Evolutionary conservation across 257 asterid species (phyloP), one percentile per base, ranked within the genome.

Genomic region (Orobanche coerulescens): DNA sequence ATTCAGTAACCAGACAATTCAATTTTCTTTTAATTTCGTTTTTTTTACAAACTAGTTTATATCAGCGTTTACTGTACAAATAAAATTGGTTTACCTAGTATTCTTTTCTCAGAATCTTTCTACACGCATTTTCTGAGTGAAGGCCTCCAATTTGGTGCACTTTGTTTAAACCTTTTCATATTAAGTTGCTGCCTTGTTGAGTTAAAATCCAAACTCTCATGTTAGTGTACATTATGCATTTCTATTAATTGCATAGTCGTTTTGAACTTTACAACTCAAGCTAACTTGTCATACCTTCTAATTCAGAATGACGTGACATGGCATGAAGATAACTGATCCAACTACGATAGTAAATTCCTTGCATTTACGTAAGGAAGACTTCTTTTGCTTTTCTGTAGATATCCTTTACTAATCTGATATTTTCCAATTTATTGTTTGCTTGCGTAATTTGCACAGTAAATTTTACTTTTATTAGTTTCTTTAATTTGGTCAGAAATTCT

Each of bases 241-340:
- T 37, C 0, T 44, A 60, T 22, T 23, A 20, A 36, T 25, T 44
- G 36, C 46, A 19, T 18, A 28, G 26, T 10, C 43, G 12, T 24
- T 61, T 67, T 73, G 33, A 59, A 14, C 22, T 36, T 18, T 58
- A 30, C 40, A 31, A 23, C 14, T 40, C 13, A 37, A 33, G 50
- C 39, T 64, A 57, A 51, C 34, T 61, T 25, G 42, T 22, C 28
- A 51, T 44, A 52, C 42, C 52, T 56, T 36, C 37, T 70, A 56
- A 22, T 76, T 82, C 89, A 91, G 98, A 66, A 70, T 50, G 96
- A 91, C 1, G 86, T 91, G 70, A 88, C 98, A 15, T 91, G 98
- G 98, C 98, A 87, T 34, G 98, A 88, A 75, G 83, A 88, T 75
- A 85, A 85, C 82, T 91, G 98, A 96, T 86, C 64, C 56, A 88